Conservation (phyloP, 2,329 filamentous ascomycete genomes). For the Plectosphaerella plurivora region DNA sequence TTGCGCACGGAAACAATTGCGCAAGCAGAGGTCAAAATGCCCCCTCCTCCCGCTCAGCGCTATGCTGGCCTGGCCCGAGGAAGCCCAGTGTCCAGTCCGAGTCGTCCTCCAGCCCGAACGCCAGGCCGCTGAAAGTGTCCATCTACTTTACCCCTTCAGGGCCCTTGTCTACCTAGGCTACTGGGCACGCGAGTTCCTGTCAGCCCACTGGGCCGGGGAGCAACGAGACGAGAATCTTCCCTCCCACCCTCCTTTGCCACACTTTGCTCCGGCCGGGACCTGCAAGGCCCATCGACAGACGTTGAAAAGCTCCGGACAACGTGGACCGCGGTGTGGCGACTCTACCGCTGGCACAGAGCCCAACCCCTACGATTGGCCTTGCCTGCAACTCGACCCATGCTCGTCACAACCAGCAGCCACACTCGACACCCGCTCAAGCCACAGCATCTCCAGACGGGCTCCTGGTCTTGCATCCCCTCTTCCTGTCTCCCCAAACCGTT, state of each 20-base stretch:
- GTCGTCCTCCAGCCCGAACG: neutral
- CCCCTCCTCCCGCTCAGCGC: neutral
- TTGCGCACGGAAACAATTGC: slow-evolving; percentile 1
- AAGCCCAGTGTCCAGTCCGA: neutral
- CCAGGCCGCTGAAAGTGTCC: neutral
- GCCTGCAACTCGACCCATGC: neutral
- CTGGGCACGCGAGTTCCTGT: neutral
- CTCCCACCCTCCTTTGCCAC: neutral
- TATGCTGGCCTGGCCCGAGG: neutral
- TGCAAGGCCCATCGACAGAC: neutral
- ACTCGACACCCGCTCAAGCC: neutral
- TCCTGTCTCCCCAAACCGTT: neutral
- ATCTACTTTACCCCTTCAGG: neutral
- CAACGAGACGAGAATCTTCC: neutral
- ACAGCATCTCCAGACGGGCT: neutral
- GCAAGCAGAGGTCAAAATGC: neutral
- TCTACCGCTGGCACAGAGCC: neutral
- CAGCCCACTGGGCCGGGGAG: neutral
- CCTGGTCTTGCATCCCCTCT: neutral
- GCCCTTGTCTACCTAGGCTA: neutral
- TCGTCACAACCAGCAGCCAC: neutral
- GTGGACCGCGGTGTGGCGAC: neutral
- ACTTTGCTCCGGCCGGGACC: neutral
- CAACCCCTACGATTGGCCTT: neutral
- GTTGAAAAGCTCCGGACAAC: slow-evolving; percentile 1